A percentile compares a stretch with the other conserved stretches of the same genome.
Evolutionary conservation across 1,284 basidiomycete genomes (phyloP).

Genomic region (Ustilago vetiveriae): DNA sequence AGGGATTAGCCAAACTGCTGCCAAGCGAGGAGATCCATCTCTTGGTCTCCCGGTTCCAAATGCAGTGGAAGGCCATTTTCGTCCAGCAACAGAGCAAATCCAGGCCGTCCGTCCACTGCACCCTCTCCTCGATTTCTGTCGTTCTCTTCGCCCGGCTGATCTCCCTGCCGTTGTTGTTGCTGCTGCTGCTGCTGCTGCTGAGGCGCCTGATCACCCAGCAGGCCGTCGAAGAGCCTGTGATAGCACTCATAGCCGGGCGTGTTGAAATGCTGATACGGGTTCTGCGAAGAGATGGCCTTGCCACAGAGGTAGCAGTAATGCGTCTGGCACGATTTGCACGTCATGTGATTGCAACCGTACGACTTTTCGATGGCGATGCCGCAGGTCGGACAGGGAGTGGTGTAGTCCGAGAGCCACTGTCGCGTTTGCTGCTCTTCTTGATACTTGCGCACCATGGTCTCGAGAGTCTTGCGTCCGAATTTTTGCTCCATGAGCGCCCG

Average conservation of each 20-base stretch:
- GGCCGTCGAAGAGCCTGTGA: conserved; percentile 37
- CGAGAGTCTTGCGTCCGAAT: conserved; percentile 34
- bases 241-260: conserved; percentile 36
- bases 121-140: not conserved
- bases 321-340: conserved; percentile 44
- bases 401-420: conserved; percentile 33
- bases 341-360: conserved; percentile 56
- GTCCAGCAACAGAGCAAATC: conserved; percentile 25
- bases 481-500: conserved; percentile 27
- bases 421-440: conserved; percentile 45
- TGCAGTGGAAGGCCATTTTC: conserved; percentile 35
- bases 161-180: not conserved
- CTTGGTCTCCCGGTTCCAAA: conserved; percentile 21
- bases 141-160: not conserved
- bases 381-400: conserved; percentile 49
- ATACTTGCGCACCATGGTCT: conserved; percentile 37
- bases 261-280: conserved; percentile 50
- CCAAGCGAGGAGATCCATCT: conserved; percentile 34
- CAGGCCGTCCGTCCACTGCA: conserved; percentile 6
- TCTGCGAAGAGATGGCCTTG: conserved; percentile 30
- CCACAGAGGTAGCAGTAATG: conserved; percentile 55
- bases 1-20: conserved; percentile 24
- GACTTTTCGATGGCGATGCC: conserved; percentile 43
- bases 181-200: conserved; percentile 4
- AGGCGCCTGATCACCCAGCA: conserved; percentile 31